Evolutionary conservation across 202 grass and related monocot species (phyloP), one percentile per base, ranked within the genome.

Genomic region (Carex arenaria): DNA sequence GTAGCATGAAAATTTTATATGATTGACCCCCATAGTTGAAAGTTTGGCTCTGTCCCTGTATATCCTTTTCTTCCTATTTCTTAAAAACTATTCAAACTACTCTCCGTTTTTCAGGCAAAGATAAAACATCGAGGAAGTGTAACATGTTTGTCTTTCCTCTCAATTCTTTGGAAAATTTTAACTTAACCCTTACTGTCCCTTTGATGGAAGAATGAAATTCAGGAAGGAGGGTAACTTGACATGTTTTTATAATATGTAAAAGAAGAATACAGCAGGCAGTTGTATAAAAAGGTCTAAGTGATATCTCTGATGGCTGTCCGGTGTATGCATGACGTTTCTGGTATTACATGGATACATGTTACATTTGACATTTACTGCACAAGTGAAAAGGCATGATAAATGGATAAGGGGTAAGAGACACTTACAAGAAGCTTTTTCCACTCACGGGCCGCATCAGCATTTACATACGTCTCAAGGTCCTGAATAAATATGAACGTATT

Each of bases 341-440:
- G 10, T 73, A 62, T 60, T 12, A 2, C 32, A 43, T 56, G 20
- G 10, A 59, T 20, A 61, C 36, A 10, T 78, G 43, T 53, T 10
- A 62, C 43, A 65, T 65, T 77, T 77, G 72, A 77, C 42, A 56
- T 53, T 77, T 30, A 20, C 17, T 10, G 18, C 31, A 81, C 30
- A 30, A 19, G 7, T 30, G 34, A 49, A 80, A 14, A 64, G 64
- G 15, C 51, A 76, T 76, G 49, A 20, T 9, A 76, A 55, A 55
- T 74, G n/a, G 18, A 56, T 56, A 76, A 10, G 19, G 67, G 78
- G 3, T 64, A 64, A 81, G n/a, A 52, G 36, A 65, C 14, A 15
- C 59, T 38, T 69, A 98, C 93, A 61, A 95, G 95, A 90, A 95
- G 92, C 74, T 82, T 93, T 95, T 93, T 90, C 95, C 93, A 98